Evolutionary conservation across 495 filamentous ascomycete genomes (phyloP).

Genomic region (Halenospora varia): DNA sequence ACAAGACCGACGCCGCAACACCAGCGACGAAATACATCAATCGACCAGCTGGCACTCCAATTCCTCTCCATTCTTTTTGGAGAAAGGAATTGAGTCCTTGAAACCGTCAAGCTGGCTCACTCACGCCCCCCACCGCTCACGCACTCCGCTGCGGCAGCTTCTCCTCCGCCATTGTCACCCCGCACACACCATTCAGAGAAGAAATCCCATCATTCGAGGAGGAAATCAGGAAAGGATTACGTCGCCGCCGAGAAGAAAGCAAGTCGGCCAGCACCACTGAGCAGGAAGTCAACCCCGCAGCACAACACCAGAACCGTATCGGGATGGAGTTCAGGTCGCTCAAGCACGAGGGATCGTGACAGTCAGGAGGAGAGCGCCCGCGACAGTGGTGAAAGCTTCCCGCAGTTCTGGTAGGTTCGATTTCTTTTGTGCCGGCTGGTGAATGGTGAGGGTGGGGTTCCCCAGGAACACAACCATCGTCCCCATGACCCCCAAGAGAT

Average conservation of each 20-base stretch:
- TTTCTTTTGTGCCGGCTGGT: conserved; percentile 4
- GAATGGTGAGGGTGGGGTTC: background rate
- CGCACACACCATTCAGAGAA: conserved; percentile 9
- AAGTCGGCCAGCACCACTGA: conserved; percentile 11
- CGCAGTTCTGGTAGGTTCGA: conserved; percentile 25
- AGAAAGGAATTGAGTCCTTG: background rate
- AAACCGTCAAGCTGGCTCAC: conserved; percentile 22
- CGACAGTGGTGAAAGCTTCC: conserved; percentile 25
- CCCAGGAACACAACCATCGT: background rate
- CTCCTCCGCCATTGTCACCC: conserved; percentile 20
- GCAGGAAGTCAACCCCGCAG: conserved; percentile 17
- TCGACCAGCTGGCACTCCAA: background rate
- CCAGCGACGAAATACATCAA: background rate
- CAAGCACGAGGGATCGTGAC: conserved; percentile 16
- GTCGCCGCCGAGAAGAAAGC: conserved; percentile 21
- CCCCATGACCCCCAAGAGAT: conserved; percentile 2
- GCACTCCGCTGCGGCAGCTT: conserved; percentile 1
- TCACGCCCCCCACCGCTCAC: conserved; percentile 23
- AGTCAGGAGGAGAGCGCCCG: conserved; percentile 9
- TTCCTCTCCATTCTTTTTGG: conserved; percentile 1
- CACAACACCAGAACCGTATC: conserved; percentile 10
- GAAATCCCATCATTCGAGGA: conserved; percentile 14
- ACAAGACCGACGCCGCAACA: background rate
- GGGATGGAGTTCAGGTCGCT: background rate
- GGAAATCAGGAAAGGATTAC: conserved; percentile 22